Conservation (phyloP, 345 rosid species). For the Acer negundo region DNA sequence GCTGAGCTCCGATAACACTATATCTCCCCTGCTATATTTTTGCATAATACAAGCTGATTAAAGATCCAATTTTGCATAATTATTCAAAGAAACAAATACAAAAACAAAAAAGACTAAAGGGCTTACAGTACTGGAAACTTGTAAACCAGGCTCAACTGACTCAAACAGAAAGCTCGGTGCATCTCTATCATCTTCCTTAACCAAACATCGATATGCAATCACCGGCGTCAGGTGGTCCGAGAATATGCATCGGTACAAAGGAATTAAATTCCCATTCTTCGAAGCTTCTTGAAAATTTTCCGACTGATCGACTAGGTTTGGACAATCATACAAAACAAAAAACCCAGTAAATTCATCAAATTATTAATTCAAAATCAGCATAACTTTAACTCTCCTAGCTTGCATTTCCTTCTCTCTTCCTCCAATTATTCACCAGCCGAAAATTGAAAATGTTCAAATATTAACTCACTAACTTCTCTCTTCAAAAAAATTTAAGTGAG, state of each 20-base stretch:
- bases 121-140: conserved; percentile 64
- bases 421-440: not conserved
- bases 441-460: not conserved
- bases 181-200: conserved; percentile 92
- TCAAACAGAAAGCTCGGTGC: conserved; percentile 96
- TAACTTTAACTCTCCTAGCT: not conserved
- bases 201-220: conserved; percentile 85
- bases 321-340: not conserved
- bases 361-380: no score
- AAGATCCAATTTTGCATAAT: not conserved
- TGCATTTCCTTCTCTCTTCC: not conserved
- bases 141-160: conserved; percentile 81
- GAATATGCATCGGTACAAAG: conserved; percentile 69
- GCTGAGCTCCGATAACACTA: conserved; percentile 93
- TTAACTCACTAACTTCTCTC: not conserved
- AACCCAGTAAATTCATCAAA: not conserved
- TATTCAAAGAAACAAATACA: not conserved
- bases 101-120: conserved; percentile 1
- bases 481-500: not conserved
- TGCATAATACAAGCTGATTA: not conserved
- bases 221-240: conserved; percentile 94
- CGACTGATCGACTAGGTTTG: conserved; percentile 50
- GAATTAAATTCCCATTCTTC: conserved; percentile 74
- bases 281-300: conserved; percentile 68
- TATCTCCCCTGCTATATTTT: conserved; percentile 63